Evolutionary conservation across 2,329 filamentous ascomycete species (phyloP).

Genomic region (Zelopaecilomyces penicillatus): DNA sequence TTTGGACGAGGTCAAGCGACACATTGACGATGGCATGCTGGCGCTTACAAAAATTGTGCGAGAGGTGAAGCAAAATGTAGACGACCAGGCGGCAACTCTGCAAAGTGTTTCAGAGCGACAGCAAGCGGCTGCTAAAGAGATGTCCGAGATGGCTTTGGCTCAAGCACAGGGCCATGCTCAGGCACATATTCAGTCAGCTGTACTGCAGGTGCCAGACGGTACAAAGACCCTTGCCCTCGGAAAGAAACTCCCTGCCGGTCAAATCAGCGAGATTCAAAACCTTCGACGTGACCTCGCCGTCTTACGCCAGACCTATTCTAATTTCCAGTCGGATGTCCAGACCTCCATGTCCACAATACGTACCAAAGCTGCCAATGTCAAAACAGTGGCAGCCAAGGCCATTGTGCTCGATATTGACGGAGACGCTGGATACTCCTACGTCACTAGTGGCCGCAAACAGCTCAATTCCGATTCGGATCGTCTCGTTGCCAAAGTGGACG

Average conservation of each 20-base stretch:
- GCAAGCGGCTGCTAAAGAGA: slow-evolving; percentile 79
- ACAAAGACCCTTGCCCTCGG: slow-evolving; percentile 26
- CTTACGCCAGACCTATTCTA: slow-evolving; percentile 85
- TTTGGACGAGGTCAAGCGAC: slow-evolving; percentile 90
- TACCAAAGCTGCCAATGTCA: slow-evolving; percentile 73
- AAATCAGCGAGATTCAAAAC: slow-evolving; percentile 70
- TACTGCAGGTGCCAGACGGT: slow-evolving; percentile 37
- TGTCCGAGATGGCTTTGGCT: slow-evolving; percentile 40
- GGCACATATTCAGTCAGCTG: slow-evolving; percentile 12
- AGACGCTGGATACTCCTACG: slow-evolving; percentile 75
- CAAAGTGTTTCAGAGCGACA: slow-evolving; percentile 86
- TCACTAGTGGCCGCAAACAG: slow-evolving; percentile 78
- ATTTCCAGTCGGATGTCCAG: slow-evolving; percentile 81
- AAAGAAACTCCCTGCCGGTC: slow-evolving; percentile 45
- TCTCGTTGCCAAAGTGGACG: slow-evolving; percentile 86
- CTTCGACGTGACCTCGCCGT: slow-evolving; percentile 84
- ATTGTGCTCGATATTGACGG: slow-evolving; percentile 64
- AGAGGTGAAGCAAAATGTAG: slow-evolving; percentile 72
- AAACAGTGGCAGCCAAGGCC: slow-evolving; percentile 63
- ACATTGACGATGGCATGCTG: slow-evolving; percentile 86
- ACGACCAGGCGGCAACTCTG: slow-evolving; percentile 73
- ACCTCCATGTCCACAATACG: slow-evolving; percentile 79
- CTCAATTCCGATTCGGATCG: slow-evolving; percentile 82
- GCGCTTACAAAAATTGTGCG: slow-evolving; percentile 76
- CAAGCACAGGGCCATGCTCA: slow-evolving; percentile 34